These are phyloP conservation scores for Citrus hindsii DNA, from an alignment of 345 rosid species.

Conservation along the genomic window DNA sequence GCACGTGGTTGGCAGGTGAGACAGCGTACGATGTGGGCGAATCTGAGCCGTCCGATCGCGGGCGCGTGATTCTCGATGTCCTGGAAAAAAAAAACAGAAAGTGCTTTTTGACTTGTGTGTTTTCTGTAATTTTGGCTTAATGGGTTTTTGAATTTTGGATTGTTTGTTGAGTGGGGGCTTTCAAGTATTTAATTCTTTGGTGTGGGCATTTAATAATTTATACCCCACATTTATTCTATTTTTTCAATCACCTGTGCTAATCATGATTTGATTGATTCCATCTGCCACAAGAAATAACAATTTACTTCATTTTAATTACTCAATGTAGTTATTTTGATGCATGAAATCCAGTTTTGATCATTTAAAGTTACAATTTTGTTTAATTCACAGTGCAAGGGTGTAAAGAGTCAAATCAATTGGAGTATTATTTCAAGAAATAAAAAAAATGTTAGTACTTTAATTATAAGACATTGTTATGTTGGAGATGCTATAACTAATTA, in stretches of 20 bases:
- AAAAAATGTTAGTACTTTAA: no score
- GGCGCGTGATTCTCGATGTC: background rate
- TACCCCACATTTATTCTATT: background rate
- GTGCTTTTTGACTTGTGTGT: background rate
- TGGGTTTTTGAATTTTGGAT: background rate
- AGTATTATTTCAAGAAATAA: no score
- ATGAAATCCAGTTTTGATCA: no score
- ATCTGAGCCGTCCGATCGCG: slow-evolving; percentile 13
- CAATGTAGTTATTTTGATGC: background rate
- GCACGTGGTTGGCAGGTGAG: slow-evolving; percentile 15
- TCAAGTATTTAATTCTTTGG: background rate
- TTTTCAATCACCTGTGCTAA: background rate
- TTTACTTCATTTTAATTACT: background rate
- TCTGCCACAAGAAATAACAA: no score
- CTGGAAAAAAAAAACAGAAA: no score
- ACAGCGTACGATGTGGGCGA: slow-evolving; percentile 6
- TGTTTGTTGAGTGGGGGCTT: slow-evolving; percentile 11
- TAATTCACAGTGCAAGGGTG: no score
- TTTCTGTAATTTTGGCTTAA: background rate
- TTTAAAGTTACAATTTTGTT: no score
- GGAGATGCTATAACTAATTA: no score
- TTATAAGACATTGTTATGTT: no score
- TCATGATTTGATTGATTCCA: background rate
- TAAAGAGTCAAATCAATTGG: no score
- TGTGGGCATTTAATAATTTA: background rate